Evolutionary conservation across 768 basidiomycete species (phyloP), one percentile per base, ranked within the genome.

Genomic region (Peribolospora baueri): DNA sequence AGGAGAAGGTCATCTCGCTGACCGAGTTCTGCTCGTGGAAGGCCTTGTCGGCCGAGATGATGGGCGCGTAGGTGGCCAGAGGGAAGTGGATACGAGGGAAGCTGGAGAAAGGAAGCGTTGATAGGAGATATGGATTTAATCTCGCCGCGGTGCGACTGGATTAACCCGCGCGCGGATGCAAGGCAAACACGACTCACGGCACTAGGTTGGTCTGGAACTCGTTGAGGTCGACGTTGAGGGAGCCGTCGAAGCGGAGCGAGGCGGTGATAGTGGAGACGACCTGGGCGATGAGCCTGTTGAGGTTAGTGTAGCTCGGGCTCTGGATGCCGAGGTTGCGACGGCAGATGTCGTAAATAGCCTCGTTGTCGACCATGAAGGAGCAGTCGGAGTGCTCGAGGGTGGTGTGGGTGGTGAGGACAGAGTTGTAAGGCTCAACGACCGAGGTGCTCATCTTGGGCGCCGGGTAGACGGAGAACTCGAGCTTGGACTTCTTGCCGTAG

Each of bases 301-400:
- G 70, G 74, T 98, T 97, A 64, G 75, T 74, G 74, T 91, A 86
- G 64, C 85, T 82, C 11, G 93, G 93, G 42, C 76, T 81, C 38
- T 74, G 65, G 61, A 95, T 82, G 61, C 77, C 78, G 56, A 97
- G 75, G 67, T 82, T 88, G 70, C 82, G 80, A 75, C 93, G 90
- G 84, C 91, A 97, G 67, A 97, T 97, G 67, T 95, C 90, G 70
- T 91, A 97, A 67, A 97, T 97, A 53, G 70, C 93, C 70, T 98
- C 90, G 67, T 98, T 98, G 67, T 98, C 93, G 59, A 98, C 93
- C 91, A 98, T 97, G 76, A 98, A 98, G 43, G 93, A 95, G 70
- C 93, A 98, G 73, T 98, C 93, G n/a, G 93, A 93, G 72, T 98
- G 93, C 70, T 97, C 93, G 56, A 97, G 80, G 55, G 93, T 97